Conservation (phyloP, 1,284 basidiomycete genomes). For the Heliocybe sulcata region DNA sequence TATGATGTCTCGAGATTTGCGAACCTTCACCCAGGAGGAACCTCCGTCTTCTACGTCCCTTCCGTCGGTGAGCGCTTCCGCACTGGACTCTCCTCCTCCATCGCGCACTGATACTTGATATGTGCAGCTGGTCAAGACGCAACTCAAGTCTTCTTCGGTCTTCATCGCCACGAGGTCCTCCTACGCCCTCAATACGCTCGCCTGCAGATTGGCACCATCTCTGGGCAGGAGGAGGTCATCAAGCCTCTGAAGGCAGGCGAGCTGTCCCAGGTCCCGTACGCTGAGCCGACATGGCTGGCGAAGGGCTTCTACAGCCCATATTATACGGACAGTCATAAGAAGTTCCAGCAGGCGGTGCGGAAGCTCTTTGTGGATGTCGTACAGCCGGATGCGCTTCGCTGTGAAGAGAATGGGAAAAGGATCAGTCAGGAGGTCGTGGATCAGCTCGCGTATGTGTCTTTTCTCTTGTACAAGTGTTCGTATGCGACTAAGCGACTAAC, state of each 20-base stretch:
- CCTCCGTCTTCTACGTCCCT: constrained; percentile 40
- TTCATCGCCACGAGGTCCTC: constrained; percentile 86
- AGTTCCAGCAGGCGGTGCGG: constrained; percentile 60
- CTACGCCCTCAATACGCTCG: constrained; percentile 75
- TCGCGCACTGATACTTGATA: neutral
- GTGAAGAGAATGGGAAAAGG: constrained; percentile 77
- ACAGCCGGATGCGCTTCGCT: constrained; percentile 53
- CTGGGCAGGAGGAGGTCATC: constrained; percentile 61
- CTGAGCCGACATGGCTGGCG: constrained; percentile 85
- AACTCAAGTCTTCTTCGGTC: constrained; percentile 85
- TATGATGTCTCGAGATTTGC: constrained; percentile 61
- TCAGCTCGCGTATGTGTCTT: constrained; percentile 50
- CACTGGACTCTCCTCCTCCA: neutral
- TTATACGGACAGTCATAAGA: constrained; percentile 67
- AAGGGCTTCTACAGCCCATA: constrained; percentile 79
- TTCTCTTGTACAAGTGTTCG: too few relatives aligned
- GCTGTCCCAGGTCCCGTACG: constrained; percentile 79
- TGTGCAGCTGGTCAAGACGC: constrained; percentile 69
- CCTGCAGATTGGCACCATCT: constrained; percentile 74
- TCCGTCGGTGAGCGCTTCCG: constrained; percentile 25
- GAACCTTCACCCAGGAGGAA: constrained; percentile 62
- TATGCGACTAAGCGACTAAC: too few relatives aligned
- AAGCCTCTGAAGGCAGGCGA: constrained; percentile 56
- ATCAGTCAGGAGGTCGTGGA: constrained; percentile 72
- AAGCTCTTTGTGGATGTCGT: constrained; percentile 61